phyloP scores from a whole-genome alignment of 2,329 filamentous ascomycete genomes.

The Fusarium oligoseptatum region DNA sequence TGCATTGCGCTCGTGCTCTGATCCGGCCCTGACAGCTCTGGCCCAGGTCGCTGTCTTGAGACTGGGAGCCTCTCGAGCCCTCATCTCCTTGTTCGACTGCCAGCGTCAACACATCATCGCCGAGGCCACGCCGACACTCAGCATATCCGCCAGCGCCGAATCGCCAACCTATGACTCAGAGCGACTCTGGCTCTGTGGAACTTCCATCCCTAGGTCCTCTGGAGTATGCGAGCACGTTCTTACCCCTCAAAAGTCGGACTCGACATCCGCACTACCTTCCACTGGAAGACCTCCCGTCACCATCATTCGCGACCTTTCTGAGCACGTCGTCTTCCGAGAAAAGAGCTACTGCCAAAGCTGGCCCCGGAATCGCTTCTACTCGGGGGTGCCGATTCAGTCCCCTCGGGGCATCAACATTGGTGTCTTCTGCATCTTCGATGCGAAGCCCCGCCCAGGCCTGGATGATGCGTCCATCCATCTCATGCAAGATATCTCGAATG shows the following conservation, averaged over 20 bases:
- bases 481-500: conserved; percentile 46
- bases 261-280: background rate
- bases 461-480: conserved; percentile 46
- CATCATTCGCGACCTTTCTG: conserved; percentile 50
- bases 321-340: conserved; percentile 45
- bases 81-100: conserved; percentile 66
- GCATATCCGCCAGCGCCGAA: conserved; percentile 45
- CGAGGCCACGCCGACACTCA: conserved; percentile 61
- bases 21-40: conserved; percentile 61
- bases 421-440: conserved; percentile 51
- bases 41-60: conserved; percentile 63
- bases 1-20: conserved; percentile 48
- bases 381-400: conserved; percentile 56
- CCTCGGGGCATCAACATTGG: conserved; percentile 58
- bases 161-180: conserved; percentile 36
- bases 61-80: conserved; percentile 56
- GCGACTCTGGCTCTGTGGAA: conserved; percentile 49
- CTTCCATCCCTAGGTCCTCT: conserved; percentile 47
- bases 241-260: background rate
- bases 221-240: conserved; percentile 49
- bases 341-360: conserved; percentile 36
- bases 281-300: conserved; percentile 48
- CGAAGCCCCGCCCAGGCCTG: conserved; percentile 32
- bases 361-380: conserved; percentile 54
- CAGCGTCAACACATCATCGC: conserved; percentile 63